Evolutionary conservation across 2,329 filamentous ascomycete species (phyloP), one percentile per base, ranked within the genome.

Genomic region (Colletotrichum magnum): DNA sequence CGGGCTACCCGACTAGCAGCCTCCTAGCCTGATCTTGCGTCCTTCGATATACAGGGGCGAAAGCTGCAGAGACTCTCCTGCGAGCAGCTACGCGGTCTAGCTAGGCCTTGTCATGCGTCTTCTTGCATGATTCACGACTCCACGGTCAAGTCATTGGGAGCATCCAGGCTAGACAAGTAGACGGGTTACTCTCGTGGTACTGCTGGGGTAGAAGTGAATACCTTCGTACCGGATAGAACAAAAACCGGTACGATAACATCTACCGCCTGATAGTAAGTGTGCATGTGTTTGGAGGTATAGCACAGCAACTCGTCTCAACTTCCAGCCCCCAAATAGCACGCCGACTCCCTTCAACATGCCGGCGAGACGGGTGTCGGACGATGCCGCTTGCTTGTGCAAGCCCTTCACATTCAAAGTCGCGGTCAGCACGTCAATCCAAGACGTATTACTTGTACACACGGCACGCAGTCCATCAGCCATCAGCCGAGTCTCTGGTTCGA

Each of bases 401-500:
- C 41, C 41, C 41, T 15, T 43, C 13, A 6, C 13, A 43, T 6
- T 43, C 41, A n/a, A n/a, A 43, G 41, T 43, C 41, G 41, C 41
- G 41, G 41, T 43, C 41, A n/a, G 41, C 16, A 43, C 41, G 41
- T 13, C 41, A 43, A 13, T 43, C 41, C 13, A 15, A n/a, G 41
- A n/a, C 41, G 41, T n/a, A 18, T 43, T 57, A 24, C 21, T 57
- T 43, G 63, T 52, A 24, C 21, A 24, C 21, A 24, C 21, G 21
- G 21, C 21, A 24, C 2, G 21, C 21, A 24, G 21, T 24, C 21
- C 21, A 24, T 24, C 21, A 24, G 21, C 50, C 28, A 58, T 39
- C 45, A 53, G 59, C 52, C 58, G 60, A 64, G 53, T 53, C 52
- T 43, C 60, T 41, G 26, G 53, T 64, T 48, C 51, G 53, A 62